Base-by-base conservation (phyloP, 164 flowering plant genomes). In the Kalanchoe fedtschenkoi region DNA sequence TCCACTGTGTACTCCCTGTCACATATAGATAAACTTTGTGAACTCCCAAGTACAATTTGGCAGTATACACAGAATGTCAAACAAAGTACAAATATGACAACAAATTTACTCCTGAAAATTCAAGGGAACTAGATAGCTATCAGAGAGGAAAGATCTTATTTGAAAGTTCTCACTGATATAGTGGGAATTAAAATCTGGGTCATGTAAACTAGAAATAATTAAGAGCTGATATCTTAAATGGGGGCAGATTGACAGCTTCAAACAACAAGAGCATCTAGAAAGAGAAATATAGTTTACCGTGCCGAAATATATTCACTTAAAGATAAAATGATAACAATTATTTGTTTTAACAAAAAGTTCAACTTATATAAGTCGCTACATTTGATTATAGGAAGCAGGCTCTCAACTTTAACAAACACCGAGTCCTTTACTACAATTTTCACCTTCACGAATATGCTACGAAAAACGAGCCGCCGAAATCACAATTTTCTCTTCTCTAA, bases 401-500 rank as follows among this genome's bases (percentile, higher is more conserved):
- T 4, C 15, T 47, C 13, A 21, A 29, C 54, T 47, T 22, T 11
- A 47, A 47, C 10, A 9, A 47, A 51, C 17, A 51, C 4, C 26
- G 32, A 51, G 32, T 26, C 56, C 32, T 24, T 51, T 26, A 28
- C 56, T 51, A 26, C 1, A 10, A 26, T 51, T 26, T 51, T 26
- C 5, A 51, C 32, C 32, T 51, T 51, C 56, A 51, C 1, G 32
- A 51, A 11, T 51, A 1, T 24, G 56, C n/a, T n/a, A 51, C 56
- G 5, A 22, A 37, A 6, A 37, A 6, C 14, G 39, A 37, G 11
- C 6, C 39, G 0, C 11, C 39, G 8, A 37, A 37, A 8, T 37
- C 0, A 6, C 29, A 22, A 47, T 22, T 47, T 47, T 24, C 5
- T 24, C 26, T 26, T 51, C 24, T 51, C 56, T 24, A 51, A 93